Conservation (phyloP, 345 rosid genomes). For the Melastoma malabathricum region DNA sequence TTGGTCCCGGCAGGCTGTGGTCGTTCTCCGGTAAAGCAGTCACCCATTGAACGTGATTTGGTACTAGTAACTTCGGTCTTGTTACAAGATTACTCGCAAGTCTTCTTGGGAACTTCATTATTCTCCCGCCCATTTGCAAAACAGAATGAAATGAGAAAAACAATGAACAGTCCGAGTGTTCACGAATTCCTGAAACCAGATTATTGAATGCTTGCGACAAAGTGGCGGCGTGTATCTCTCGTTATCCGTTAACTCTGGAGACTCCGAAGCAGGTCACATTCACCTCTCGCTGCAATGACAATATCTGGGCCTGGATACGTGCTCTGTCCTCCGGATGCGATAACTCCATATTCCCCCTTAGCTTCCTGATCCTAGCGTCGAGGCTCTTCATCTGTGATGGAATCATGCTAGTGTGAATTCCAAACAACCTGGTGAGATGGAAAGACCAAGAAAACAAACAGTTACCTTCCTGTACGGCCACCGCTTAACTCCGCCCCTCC, state of each 20-base stretch:
- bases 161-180: too few relatives aligned
- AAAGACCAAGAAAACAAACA: too few relatives aligned
- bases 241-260: not conserved
- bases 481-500: constrained; percentile 19
- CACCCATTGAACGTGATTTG: too few relatives aligned
- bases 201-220: too few relatives aligned
- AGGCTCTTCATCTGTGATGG: constrained; percentile 26
- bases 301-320: constrained; percentile 15
- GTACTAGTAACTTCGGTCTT: not conserved
- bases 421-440: not conserved
- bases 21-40: too few relatives aligned
- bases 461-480: constrained; percentile 62
- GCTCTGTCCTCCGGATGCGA: constrained; percentile 14
- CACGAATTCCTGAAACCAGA: too few relatives aligned
- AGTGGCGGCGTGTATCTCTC: too few relatives aligned
- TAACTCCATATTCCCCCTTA: constrained; percentile 3
- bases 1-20: too few relatives aligned
- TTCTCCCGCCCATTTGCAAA: too few relatives aligned
- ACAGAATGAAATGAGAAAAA: too few relatives aligned
- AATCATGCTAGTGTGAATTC: not conserved
- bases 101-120: too few relatives aligned
- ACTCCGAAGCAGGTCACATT: constrained; percentile 10
- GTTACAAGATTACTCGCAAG: too few relatives aligned
- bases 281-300: constrained; percentile 15
- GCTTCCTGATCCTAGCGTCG: constrained; percentile 13